Evolutionary conservation across 805 yeast genomes (phyloP).

Genomic region (Ogataea trehaloabstinens): DNA sequence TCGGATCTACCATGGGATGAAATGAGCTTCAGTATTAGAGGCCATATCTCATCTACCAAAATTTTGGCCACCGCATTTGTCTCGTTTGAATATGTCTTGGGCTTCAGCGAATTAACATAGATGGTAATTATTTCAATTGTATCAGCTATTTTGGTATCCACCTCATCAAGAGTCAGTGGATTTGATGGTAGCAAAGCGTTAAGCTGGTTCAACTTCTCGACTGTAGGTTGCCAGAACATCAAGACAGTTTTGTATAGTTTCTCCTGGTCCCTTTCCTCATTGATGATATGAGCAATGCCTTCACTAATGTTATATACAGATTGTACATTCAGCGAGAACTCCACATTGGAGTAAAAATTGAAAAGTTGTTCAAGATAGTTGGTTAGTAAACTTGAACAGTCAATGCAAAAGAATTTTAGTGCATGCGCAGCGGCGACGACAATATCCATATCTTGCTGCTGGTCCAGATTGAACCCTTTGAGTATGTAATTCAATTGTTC

Average conservation of each 20-base stretch:
- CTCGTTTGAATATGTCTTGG: constrained; percentile 35
- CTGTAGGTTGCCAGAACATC: constrained; percentile 66
- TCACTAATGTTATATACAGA: constrained; percentile 80
- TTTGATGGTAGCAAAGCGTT: constrained; percentile 9
- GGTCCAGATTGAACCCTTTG: constrained; percentile 54
- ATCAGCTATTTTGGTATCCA: constrained; percentile 58
- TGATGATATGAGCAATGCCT: constrained; percentile 83
- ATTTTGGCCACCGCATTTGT: constrained; percentile 52
- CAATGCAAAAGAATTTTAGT: constrained; percentile 90
- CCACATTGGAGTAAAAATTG: constrained; percentile 61
- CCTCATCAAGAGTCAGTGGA: constrained; percentile 31
- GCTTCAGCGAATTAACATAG: constrained; percentile 55
- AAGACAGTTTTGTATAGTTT: constrained; percentile 52
- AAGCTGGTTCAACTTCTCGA: constrained; percentile 41
- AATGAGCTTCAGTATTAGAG: constrained; percentile 48
- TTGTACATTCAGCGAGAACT: constrained; percentile 56
- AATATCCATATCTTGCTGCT: constrained; percentile 41
- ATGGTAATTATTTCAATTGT: constrained; percentile 67
- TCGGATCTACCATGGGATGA: constrained; percentile 55
- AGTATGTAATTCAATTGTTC: constrained; percentile 82
- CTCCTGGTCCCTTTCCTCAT: constrained; percentile 50
- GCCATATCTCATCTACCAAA: constrained; percentile 57
- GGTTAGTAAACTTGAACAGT: constrained; percentile 68
- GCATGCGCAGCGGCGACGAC: constrained; percentile 90
- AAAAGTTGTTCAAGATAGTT: constrained; percentile 72